phyloP scores from a whole-genome alignment of 345 rosid species.

The Lumnitzera littorea region DNA sequence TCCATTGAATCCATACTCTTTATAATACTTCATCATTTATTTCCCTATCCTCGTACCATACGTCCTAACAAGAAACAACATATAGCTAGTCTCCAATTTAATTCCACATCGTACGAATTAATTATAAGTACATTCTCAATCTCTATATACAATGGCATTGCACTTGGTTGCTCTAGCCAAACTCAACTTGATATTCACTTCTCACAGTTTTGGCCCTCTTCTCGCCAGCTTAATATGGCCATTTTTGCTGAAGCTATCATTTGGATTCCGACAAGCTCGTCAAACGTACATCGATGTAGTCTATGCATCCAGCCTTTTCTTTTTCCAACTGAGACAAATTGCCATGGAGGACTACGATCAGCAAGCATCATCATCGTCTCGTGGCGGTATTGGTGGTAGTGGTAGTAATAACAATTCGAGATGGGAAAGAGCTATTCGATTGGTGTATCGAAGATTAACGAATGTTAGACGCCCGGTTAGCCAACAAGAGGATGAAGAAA shows the following conservation, averaged over 20 bases:
- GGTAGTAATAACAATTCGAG: not conserved
- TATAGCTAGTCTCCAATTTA: too few species aligned
- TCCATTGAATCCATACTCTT: too few species aligned
- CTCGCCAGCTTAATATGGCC: slow-evolving; percentile 17
- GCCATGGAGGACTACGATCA: slow-evolving; percentile 1
- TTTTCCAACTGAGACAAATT: slow-evolving; percentile 13
- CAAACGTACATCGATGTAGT: not conserved
- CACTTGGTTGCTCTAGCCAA: slow-evolving; percentile 9
- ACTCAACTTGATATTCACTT: slow-evolving; percentile 6
- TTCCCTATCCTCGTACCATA: too few species aligned
- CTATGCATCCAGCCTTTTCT: slow-evolving; percentile 5
- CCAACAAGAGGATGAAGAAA: not conserved
- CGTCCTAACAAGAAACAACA: too few species aligned
- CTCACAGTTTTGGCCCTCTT: slow-evolving; percentile 4
- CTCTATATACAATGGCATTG: slow-evolving; percentile 6
- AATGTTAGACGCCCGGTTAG: not conserved
- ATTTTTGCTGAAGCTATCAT: slow-evolving; percentile 14
- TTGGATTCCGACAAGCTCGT: not conserved
- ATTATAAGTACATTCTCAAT: not conserved
- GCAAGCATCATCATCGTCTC: not conserved
- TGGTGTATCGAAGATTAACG: slow-evolving; percentile 3
- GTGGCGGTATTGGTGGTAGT: not conserved
- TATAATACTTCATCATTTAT: too few species aligned
- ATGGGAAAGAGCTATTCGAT: slow-evolving; percentile 7
- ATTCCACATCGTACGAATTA: not conserved